A percentile compares a stretch with the other conserved stretches of the same genome.
These are phyloP conservation scores for Xylona heveae DNA, from an alignment of 495 filamentous ascomycete species.

Conservation along the genomic window DNA sequence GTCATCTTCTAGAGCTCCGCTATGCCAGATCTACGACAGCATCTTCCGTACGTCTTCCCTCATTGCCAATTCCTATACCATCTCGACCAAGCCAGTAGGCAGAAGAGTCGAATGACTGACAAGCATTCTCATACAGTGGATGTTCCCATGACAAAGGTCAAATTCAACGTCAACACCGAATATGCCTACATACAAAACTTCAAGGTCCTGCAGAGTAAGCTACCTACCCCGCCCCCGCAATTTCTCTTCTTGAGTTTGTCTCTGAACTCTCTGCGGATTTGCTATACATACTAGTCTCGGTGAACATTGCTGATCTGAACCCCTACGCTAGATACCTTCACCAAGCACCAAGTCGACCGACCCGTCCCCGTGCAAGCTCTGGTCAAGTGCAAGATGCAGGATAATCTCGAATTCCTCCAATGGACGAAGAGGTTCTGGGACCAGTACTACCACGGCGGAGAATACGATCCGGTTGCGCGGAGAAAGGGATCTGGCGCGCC, in stretches of 20 bases:
- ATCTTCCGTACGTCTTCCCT: constrained; percentile 50
- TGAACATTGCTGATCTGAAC: background rate
- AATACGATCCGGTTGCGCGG: constrained; percentile 76
- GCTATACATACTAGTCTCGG: constrained; percentile 1
- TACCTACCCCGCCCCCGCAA: constrained; percentile 1
- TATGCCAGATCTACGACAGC: constrained; percentile 94
- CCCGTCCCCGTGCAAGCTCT: constrained; percentile 72
- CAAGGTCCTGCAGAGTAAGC: constrained; percentile 85
- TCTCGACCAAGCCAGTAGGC: background rate
- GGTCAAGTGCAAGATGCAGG: constrained; percentile 97
- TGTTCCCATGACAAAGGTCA: constrained; percentile 88
- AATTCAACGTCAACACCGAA: constrained; percentile 94
- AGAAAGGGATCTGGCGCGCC: constrained; percentile 60
- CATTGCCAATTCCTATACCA: background rate
- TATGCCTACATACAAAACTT: constrained; percentile 97
- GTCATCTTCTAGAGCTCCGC: constrained; percentile 45
- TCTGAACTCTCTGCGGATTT: constrained; percentile 4
- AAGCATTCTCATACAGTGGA: constrained; percentile 32
- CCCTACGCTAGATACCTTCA: constrained; percentile 48
- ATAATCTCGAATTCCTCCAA: constrained; percentile 97
- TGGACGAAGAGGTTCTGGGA: constrained; percentile 96
- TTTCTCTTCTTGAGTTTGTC: constrained; percentile 2
- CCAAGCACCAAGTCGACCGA: constrained; percentile 67
- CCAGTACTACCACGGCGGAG: constrained; percentile 87
- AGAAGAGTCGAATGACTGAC: constrained; percentile 7